Conservation (phyloP, 75 land plant species). For the Selaginella moellendorffii region DNA sequence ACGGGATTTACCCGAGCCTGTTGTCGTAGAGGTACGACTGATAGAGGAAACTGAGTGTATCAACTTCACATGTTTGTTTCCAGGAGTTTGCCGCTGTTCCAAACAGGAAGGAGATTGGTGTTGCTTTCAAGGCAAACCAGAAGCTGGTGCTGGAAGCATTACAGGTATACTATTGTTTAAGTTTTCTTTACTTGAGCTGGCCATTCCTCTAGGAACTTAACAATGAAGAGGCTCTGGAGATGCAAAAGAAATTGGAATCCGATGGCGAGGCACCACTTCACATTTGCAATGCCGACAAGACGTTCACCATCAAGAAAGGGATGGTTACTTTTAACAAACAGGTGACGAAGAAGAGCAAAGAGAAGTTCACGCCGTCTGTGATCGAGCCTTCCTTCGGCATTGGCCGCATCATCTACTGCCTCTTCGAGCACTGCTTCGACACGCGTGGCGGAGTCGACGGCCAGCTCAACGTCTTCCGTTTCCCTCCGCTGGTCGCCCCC, state of each 20-base stretch:
- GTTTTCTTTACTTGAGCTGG: no score
- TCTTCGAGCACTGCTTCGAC: conserved; percentile 85
- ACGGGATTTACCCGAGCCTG: conserved; percentile 69
- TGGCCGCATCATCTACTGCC: conserved; percentile 87
- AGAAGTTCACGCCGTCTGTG: conserved; percentile 85
- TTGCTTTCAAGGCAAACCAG: conserved; percentile 63
- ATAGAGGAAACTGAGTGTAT: neutral
- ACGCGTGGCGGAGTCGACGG: conserved; percentile 51
- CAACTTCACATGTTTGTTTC: neutral
- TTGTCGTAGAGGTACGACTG: conserved; percentile 60
- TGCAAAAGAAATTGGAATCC: conserved; percentile 53
- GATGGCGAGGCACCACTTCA: conserved; percentile 61
- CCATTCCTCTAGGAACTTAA: conserved; percentile 94
- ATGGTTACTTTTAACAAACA: conserved; percentile 78
- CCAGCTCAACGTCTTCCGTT: conserved; percentile 65
- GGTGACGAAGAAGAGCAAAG: conserved; percentile 51
- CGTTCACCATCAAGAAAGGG: conserved; percentile 50
- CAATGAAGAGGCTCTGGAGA: conserved; percentile 71
- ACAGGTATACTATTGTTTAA: conserved; percentile 37
- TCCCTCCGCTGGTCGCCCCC: conserved; percentile 86
- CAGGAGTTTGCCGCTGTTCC: conserved; percentile 73
- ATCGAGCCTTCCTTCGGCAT: conserved; percentile 99
- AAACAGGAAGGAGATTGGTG: conserved; percentile 67
- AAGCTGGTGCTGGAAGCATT: conserved; percentile 68
- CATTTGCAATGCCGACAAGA: conserved; percentile 67